Conservation (phyloP, 2,329 filamentous ascomycete genomes). For the Sphaerulina vaccinii region DNA sequence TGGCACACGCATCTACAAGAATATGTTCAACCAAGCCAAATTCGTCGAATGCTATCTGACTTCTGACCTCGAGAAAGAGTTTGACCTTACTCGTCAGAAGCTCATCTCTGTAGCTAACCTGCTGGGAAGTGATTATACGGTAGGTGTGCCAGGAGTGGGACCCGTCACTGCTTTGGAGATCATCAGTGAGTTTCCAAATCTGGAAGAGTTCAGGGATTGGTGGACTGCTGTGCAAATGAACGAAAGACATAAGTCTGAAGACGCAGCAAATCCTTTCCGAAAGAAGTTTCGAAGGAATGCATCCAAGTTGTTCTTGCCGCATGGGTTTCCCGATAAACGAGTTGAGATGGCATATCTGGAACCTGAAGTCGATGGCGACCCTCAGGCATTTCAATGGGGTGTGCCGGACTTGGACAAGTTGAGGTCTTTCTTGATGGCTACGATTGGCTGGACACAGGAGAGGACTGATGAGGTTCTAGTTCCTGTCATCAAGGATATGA, state of each 20-base stretch:
- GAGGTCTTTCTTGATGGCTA: slow-evolving; percentile 80
- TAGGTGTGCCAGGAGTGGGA: slow-evolving; percentile 84
- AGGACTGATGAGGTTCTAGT: slow-evolving; percentile 93
- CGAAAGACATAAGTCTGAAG: slow-evolving; percentile 58
- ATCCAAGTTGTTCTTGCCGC: slow-evolving; percentile 81
- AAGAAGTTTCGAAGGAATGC: slow-evolving; percentile 84
- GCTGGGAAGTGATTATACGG: slow-evolving; percentile 90
- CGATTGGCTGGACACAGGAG: slow-evolving; percentile 89
- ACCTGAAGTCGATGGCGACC: slow-evolving; percentile 78
- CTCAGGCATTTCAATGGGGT: slow-evolving; percentile 88
- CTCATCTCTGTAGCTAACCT: slow-evolving; percentile 89
- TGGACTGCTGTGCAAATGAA: slow-evolving; percentile 74
- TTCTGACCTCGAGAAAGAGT: slow-evolving; percentile 80
- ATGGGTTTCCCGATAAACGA: slow-evolving; percentile 71
- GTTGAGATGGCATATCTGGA: slow-evolving; percentile 81
- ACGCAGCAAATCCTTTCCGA: slow-evolving; percentile 64
- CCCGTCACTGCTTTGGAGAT: slow-evolving; percentile 95
- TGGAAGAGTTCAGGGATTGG: slow-evolving; percentile 82
- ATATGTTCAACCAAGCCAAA: slow-evolving; percentile 99
- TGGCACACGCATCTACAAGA: slow-evolving; percentile 95
- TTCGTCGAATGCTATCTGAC: slow-evolving; percentile 94
- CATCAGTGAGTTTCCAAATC: slow-evolving; percentile 77
- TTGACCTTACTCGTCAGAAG: slow-evolving; percentile 80
- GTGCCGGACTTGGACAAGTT: slow-evolving; percentile 88
- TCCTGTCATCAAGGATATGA: slow-evolving; percentile 94